Evolutionary conservation across 768 basidiomycete genomes (phyloP).

Genomic region (Termitomyces heimii): DNA sequence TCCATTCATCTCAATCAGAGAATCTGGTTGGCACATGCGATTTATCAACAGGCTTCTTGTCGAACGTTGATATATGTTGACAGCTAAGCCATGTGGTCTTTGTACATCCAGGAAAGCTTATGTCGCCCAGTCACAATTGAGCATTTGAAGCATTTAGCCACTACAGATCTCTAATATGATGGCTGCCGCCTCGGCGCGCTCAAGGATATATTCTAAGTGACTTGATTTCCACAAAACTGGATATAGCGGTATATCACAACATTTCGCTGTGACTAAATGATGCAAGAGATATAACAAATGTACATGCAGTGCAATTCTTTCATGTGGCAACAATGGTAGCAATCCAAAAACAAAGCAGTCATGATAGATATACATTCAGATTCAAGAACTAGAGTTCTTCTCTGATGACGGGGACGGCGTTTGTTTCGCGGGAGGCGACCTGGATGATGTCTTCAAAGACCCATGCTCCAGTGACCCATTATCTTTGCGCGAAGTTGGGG

Average conservation of each 20-base stretch:
- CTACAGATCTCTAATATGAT: not conserved
- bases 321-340: not conserved
- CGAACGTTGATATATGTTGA: not conserved
- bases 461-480: conserved; percentile 43
- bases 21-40: not conserved
- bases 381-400: conserved; percentile 26
- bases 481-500: conserved; percentile 40
- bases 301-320: conserved; percentile 3
- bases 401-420: conserved; percentile 51
- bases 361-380: conserved; percentile 3
- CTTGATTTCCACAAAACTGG: not conserved
- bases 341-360: not conserved
- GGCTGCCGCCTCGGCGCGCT: not conserved
- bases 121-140: not conserved
- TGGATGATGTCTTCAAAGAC: conserved; percentile 31
- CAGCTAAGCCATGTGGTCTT: not conserved
- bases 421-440: conserved; percentile 47
- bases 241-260: not conserved
- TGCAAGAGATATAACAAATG: conserved; percentile 8
- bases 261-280: not conserved
- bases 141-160: not conserved
- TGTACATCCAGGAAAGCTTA: not conserved
- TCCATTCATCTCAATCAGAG: conserved; percentile 3
- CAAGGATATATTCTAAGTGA: not conserved
- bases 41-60: not conserved